A percentile compares a stretch with the other conserved stretches of the same genome.
phyloP scores from a whole-genome alignment of 495 filamentous ascomycete species.

The Xanthoparmelia taractica region DNA sequence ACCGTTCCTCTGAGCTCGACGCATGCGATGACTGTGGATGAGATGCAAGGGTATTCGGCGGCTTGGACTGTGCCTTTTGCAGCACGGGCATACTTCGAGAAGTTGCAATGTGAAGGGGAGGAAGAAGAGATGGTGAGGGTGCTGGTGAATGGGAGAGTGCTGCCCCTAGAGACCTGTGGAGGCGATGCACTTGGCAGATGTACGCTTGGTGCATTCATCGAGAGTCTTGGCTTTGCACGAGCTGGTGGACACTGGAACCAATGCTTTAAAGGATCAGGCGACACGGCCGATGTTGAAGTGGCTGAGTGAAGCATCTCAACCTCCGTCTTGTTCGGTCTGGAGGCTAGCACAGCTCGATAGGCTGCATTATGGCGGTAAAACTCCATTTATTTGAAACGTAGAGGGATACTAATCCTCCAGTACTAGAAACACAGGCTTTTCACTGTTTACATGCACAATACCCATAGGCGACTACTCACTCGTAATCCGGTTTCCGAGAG shows the following conservation, averaged over 20 bases:
- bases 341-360: background rate
- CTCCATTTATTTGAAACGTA: background rate
- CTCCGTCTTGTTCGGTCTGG: background rate
- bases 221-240: constrained; percentile 62
- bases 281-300: background rate
- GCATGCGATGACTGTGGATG: constrained; percentile 36
- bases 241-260: constrained; percentile 60
- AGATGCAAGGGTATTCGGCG: constrained; percentile 54
- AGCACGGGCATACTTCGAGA: constrained; percentile 71
- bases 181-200: constrained; percentile 63
- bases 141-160: constrained; percentile 73
- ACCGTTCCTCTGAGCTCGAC: constrained; percentile 44
- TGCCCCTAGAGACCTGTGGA: constrained; percentile 58
- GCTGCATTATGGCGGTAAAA: background rate
- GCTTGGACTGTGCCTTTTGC: constrained; percentile 76
- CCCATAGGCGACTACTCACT: background rate
- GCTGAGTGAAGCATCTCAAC: background rate
- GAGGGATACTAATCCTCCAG: background rate
- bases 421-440: background rate
- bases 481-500: background rate
- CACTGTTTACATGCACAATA: background rate
- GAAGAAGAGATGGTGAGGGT: constrained; percentile 60
- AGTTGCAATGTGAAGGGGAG: constrained; percentile 56
- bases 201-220: constrained; percentile 54
- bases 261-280: constrained; percentile 44